Base-by-base conservation (phyloP, 495 filamentous ascomycete species). In the Hypoxylon fuscum region DNA sequence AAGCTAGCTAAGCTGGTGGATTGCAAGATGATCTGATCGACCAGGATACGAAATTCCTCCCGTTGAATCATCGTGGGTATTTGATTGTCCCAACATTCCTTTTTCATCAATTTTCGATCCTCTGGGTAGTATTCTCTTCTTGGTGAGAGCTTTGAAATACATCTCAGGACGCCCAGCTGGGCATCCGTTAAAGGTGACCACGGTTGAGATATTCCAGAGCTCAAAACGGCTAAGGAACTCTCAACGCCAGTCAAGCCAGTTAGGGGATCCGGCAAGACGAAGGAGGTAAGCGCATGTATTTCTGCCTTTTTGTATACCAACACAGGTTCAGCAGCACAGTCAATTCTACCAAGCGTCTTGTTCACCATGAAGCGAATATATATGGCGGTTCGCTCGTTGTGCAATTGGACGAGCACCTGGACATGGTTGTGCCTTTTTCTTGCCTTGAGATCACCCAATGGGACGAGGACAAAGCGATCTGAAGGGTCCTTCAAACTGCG, bases 191-290 rank as follows among this genome's bases (percentile, higher is more conserved):
- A 64, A 43, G 49, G 60, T 5, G 34, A 71, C 68, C 63, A 88
- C 40, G 69, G 75, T 56, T 65, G 72, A 50, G 63, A 83, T 76
- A 40, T 78, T 68, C 69, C 79, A 4, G 82, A 84, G n/a, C 64
- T 64, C 12, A 88, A 78, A 44, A 79, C 76, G 0, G 68, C 56
- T 0, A 90, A 57, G 0, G 77, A 73, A 60, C 87, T 80, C 57
- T 89, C 87, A 0, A 81, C 83, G 2, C 87, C 87, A 14, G 85
- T 88, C 9, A 74, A 71, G 0, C 73, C 69, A 0, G 85, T 88
- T 1, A 89, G 69, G 1, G 77, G 70, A 56, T 90, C 87, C 0
- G 85, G 81, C 0, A 88, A 15, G 12, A 75, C 66, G 49, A 78
- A 85, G 0, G 84, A 84, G 0, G 87, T 89, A 2, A 82, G 38